Conservation (phyloP, 768 basidiomycete genomes). For the Rhizopogon vulgaris region DNA sequence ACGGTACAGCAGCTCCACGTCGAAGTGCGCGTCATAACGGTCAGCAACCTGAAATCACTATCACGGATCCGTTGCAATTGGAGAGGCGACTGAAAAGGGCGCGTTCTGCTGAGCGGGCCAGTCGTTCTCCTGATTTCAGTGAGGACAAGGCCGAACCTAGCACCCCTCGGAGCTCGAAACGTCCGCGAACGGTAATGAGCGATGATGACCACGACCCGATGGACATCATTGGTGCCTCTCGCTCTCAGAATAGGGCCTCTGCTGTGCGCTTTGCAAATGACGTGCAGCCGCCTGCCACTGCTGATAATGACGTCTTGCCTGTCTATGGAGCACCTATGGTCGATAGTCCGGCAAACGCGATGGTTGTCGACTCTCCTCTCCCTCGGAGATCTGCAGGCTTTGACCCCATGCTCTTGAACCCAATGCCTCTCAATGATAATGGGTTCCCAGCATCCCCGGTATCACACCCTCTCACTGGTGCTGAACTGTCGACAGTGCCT, state of each 20-base stretch:
- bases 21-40: slow-evolving; percentile 74
- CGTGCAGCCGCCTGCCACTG: slow-evolving; percentile 6
- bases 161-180: slow-evolving; percentile 32
- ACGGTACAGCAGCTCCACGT: slow-evolving; percentile 38
- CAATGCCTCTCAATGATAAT: slow-evolving; percentile 31
- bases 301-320: neutral
- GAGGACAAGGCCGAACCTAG: slow-evolving; percentile 41
- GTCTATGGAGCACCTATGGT: neutral
- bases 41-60: slow-evolving; percentile 58
- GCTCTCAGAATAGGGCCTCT: slow-evolving; percentile 23
- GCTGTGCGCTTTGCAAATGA: slow-evolving; percentile 49
- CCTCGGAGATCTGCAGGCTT: slow-evolving; percentile 37
- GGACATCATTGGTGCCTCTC: slow-evolving; percentile 27
- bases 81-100: slow-evolving; percentile 73
- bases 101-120: slow-evolving; percentile 50
- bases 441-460: slow-evolving; percentile 9
- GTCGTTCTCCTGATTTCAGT: slow-evolving; percentile 36
- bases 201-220: slow-evolving; percentile 47
- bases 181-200: slow-evolving; percentile 40
- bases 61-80: slow-evolving; percentile 70
- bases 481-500: neutral
- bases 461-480: slow-evolving; percentile 14
- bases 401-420: slow-evolving; percentile 48
- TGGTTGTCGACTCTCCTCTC: slow-evolving; percentile 32
- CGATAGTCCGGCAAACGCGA: slow-evolving; percentile 14